phyloP scores from a whole-genome alignment of 768 basidiomycete species.

The Boletus pseudopeckii region DNA sequence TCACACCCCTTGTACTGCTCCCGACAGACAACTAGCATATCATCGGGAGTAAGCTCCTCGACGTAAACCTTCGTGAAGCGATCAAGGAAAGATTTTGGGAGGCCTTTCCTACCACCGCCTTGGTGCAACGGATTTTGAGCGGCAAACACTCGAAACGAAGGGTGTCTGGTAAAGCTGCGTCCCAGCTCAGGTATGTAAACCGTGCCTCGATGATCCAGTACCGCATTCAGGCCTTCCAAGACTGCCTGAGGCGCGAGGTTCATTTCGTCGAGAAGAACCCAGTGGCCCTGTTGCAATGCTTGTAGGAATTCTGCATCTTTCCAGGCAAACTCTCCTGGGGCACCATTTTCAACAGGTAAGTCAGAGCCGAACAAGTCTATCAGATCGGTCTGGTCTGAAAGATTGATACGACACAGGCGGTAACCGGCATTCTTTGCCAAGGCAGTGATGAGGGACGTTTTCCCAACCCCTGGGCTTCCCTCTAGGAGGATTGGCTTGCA shows the following conservation, averaged over 20 bases:
- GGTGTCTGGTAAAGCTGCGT: conserved; percentile 82
- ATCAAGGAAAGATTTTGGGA: conserved; percentile 96
- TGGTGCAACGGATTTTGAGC: conserved; percentile 96
- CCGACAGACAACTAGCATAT: conserved; percentile 75
- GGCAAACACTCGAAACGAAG: conserved; percentile 94
- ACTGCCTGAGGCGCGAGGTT: conserved; percentile 96
- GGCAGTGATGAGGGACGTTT: conserved; percentile 89
- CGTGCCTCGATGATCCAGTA: conserved; percentile 91
- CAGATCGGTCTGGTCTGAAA: conserved; percentile 97
- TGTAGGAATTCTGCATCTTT: conserved; percentile 93
- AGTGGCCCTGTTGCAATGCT: conserved; percentile 92
- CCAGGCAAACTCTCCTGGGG: conserved; percentile 93
- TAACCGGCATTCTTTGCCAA: conserved; percentile 79
- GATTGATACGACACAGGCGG: conserved; percentile 85
- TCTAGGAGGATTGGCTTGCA: conserved; percentile 90
- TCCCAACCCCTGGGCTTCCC: conserved; percentile 97
- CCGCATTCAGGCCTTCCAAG: conserved; percentile 93
- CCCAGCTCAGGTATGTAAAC: conserved; percentile 95
- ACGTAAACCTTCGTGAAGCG: conserved; percentile 98
- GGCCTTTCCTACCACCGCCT: conserved; percentile 94
- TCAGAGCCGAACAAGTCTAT: conserved; percentile 96
- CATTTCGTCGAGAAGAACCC: conserved; percentile 99
- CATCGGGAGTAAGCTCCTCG: conserved; percentile 74
- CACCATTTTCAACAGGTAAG: conserved; percentile 88
- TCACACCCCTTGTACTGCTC: conserved; percentile 66